Evolutionary conservation across 371 early-diverging fungal genomes (phyloP).

Genomic region (Capillidium heterosporum): DNA sequence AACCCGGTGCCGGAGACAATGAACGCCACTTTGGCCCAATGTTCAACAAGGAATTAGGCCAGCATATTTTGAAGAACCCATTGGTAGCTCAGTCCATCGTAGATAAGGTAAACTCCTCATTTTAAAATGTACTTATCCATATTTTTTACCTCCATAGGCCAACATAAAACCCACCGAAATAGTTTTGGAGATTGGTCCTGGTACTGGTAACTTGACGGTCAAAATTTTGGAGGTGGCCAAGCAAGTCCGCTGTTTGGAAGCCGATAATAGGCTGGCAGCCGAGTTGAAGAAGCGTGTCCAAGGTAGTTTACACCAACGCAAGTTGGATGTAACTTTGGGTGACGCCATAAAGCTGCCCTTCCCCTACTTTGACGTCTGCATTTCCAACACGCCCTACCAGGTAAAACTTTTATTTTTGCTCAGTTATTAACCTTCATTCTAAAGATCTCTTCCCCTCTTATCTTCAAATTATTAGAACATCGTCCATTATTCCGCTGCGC

Average conservation of each 20-base stretch:
- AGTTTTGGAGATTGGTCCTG: slow-evolving; percentile 98
- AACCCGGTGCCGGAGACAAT: not conserved
- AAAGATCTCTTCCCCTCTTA: slow-evolving; percentile 83
- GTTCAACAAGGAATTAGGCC: slow-evolving; percentile 97
- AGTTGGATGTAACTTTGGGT: slow-evolving; percentile 91
- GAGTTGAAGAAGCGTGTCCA: slow-evolving; percentile 96
- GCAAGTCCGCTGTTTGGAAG: slow-evolving; percentile 91
- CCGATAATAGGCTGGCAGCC: slow-evolving; percentile 93
- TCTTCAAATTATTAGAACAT: slow-evolving; percentile 92
- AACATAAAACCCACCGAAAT: slow-evolving; percentile 81
- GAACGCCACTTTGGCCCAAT: slow-evolving; percentile 57
- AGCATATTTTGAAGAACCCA: slow-evolving; percentile 99
- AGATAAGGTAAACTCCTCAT: slow-evolving; percentile 57
- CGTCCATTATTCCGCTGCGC: slow-evolving; percentile 81
- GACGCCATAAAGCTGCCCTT: slow-evolving; percentile 94
- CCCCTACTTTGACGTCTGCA: slow-evolving; percentile 98
- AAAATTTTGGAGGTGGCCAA: slow-evolving; percentile 90
- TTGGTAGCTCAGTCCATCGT: slow-evolving; percentile 94
- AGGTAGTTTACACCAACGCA: slow-evolving; percentile 66
- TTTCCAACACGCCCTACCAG: slow-evolving; percentile 99
- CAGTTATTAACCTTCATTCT: not conserved
- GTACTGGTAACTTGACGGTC: slow-evolving; percentile 99
- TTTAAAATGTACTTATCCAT: not conserved
- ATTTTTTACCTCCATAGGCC: slow-evolving; percentile 31
- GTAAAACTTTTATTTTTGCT: slow-evolving; percentile 13